These are phyloP conservation scores for Herpetospermum pedunculosum DNA, from an alignment of 306 rosid species.

Conservation along the genomic window DNA sequence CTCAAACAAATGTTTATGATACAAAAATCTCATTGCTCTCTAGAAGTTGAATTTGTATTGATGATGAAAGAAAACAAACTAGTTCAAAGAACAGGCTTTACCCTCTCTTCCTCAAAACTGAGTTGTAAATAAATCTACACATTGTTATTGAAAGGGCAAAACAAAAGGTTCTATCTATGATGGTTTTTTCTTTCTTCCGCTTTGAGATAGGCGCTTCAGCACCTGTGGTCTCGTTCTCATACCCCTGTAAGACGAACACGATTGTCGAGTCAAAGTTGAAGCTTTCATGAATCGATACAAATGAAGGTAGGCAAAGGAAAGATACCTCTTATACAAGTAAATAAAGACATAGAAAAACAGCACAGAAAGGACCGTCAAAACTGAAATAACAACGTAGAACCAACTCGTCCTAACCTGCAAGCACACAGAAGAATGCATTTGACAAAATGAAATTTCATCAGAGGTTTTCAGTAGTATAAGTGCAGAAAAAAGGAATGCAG, in stretches of 20 bases:
- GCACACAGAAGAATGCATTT: background rate
- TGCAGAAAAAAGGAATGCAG: background rate
- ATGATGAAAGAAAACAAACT: background rate
- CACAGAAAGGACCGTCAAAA: slow-evolving; percentile 67
- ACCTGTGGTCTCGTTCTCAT: slow-evolving; percentile 56
- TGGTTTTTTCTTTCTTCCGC: slow-evolving; percentile 50
- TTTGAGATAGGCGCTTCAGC: slow-evolving; percentile 58
- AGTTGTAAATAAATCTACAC: background rate
- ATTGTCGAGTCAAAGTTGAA: background rate
- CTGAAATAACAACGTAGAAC: slow-evolving; percentile 57
- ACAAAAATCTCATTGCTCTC: background rate
- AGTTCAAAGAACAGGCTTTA: background rate
- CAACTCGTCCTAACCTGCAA: slow-evolving; percentile 36
- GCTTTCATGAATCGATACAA: background rate
- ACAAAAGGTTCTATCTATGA: slow-evolving; percentile 24
- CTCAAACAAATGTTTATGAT: background rate
- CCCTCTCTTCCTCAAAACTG: background rate
- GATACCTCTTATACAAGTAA: slow-evolving; percentile 66
- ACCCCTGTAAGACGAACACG: slow-evolving; percentile 42
- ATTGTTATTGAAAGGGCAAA: background rate
- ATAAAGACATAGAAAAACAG: slow-evolving; percentile 75
- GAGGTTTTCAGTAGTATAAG: background rate
- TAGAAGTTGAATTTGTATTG: background rate
- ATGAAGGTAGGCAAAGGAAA: slow-evolving; percentile 8
- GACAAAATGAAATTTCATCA: background rate